Evolutionary conservation across 1,139 yeast genomes (phyloP).

Genomic region (Hansenula sp.): DNA sequence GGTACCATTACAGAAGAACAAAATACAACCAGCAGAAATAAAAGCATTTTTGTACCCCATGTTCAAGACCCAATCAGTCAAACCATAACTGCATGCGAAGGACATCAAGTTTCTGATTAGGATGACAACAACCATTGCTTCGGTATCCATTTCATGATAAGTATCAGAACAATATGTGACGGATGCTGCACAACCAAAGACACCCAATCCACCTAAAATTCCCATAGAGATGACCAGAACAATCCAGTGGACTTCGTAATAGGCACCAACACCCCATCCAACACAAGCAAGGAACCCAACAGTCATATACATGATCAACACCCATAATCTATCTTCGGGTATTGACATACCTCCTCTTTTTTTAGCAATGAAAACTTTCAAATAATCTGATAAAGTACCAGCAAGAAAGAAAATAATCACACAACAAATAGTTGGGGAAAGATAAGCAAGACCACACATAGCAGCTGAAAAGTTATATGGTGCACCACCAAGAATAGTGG

Average conservation of each 20-base stretch:
- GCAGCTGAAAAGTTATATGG: conserved; percentile 40
- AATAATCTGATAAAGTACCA: conserved; percentile 36
- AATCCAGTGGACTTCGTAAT: conserved; percentile 44
- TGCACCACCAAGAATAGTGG: conserved; percentile 35
- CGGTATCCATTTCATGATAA: conserved; percentile 50
- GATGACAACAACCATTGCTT: conserved; percentile 45
- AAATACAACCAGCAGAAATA: conserved; percentile 39
- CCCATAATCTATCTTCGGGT: conserved; percentile 42
- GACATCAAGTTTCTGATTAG: conserved; percentile 17
- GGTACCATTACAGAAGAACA: conserved; percentile 38
- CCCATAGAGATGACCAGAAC: conserved; percentile 53
- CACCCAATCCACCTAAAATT: conserved; percentile 41
- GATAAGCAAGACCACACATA: conserved; percentile 39
- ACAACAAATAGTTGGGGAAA: conserved; percentile 37
- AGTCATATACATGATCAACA: conserved; percentile 28
- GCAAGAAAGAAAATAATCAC: conserved; percentile 30
- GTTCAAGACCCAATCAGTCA: conserved; percentile 43
- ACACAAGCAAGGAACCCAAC: conserved; percentile 35
- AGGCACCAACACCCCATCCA: conserved; percentile 41
- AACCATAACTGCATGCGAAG: conserved; percentile 40
- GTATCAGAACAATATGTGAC: conserved; percentile 53
- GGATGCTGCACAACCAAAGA: conserved; percentile 48
- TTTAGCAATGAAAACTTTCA: conserved; percentile 33
- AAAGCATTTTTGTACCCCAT: conserved; percentile 42
- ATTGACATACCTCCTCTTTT: conserved; percentile 33